Base-by-base conservation (phyloP, 768 basidiomycete species). In the Trametes cingulata region DNA sequence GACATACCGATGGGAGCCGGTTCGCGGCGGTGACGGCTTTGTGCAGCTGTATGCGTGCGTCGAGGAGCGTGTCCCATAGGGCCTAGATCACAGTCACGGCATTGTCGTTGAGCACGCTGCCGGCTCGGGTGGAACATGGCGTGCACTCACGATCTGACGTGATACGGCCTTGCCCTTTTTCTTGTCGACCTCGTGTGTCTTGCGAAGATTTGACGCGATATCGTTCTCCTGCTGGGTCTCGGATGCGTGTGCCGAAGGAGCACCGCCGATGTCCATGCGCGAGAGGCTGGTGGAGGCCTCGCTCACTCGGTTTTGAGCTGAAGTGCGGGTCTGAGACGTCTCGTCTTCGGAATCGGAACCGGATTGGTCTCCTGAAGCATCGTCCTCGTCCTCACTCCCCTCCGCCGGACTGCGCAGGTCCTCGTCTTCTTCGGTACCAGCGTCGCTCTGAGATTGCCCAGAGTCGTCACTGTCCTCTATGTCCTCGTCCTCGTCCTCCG, bases 11-110 rank as follows among this genome's bases (percentile, higher is more conserved):
- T 35, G 91, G 88, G 6, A 97, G 78, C 49, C 76, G 76, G 68
- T 93, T 91, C 6, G 86, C 79, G 12, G 86, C 77, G 1, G 77
- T 68, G 45, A 86, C 78, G 22, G 87, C 82, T 76, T 95, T 98
- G 75, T 98, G 96, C 43, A 97, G 73, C 24, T 87, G 87, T 71
- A 98, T 98, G 36, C 96, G 85, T n/a, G 91, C 85, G 70, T 97
- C 92, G 27, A 98, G 80, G 37, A 98, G 78, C 5, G 82, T 79
- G 71, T 98, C 93, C 90, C 93, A 97, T 36, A 95, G 73, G 2
- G 80, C 78, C 94, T 98, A 67, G 13, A 50, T 1, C 33, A 41
- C 15, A 37, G 43, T 39, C 24, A 49, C 33, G 39, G 36, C 36
- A 45, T 33, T 33, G 15, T 8, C 15, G 24, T 22, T 51, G 53